Conservation (phyloP, 495 filamentous ascomycete species). For the Penicillium simplicissimum region DNA sequence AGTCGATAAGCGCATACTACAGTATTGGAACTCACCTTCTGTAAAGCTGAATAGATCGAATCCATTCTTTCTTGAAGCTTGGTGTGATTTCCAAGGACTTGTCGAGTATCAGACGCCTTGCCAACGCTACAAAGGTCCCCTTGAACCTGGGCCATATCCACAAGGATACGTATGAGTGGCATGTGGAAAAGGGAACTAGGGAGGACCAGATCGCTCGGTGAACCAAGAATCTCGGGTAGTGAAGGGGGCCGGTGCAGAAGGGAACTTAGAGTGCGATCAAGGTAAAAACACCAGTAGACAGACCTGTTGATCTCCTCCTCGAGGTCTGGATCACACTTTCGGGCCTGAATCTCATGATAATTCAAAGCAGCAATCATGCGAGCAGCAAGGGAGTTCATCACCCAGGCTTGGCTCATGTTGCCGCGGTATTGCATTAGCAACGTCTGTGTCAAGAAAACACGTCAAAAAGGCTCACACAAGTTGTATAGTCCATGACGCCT, state of each 20-base stretch:
- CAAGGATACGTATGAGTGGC: constrained; percentile 22
- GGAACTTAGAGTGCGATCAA: constrained; percentile 31
- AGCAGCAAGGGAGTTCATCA: constrained; percentile 32
- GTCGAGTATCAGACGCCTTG: constrained; percentile 5
- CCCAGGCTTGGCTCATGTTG: constrained; percentile 30
- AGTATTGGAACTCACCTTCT: constrained; percentile 16
- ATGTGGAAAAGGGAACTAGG: constrained; percentile 17
- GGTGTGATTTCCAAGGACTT: constrained; percentile 17
- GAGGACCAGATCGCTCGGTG: constrained; percentile 19
- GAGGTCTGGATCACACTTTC: not conserved
- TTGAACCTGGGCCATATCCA: constrained; percentile 32
- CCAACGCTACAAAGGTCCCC: constrained; percentile 17
- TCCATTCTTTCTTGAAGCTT: constrained; percentile 26
- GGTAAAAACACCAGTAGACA: constrained; percentile 35
- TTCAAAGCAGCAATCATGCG: constrained; percentile 28
- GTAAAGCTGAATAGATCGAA: constrained; percentile 21
- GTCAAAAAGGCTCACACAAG: not conserved
- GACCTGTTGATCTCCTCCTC: constrained; percentile 27
- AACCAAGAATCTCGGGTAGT: constrained; percentile 21
- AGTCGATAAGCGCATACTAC: too few relatives aligned
- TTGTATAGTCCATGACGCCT: constrained; percentile 5
- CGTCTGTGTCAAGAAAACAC: constrained; percentile 15
- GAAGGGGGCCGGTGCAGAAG: constrained; percentile 30
- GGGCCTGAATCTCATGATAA: constrained; percentile 24
- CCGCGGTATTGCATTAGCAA: constrained; percentile 32